Percentiles rank a stretch among this genome's conserved stretches.
These are phyloP conservation scores for Pyrenophora graminea DNA, from an alignment of 2,329 filamentous ascomycete genomes.

Conservation along the genomic window DNA sequence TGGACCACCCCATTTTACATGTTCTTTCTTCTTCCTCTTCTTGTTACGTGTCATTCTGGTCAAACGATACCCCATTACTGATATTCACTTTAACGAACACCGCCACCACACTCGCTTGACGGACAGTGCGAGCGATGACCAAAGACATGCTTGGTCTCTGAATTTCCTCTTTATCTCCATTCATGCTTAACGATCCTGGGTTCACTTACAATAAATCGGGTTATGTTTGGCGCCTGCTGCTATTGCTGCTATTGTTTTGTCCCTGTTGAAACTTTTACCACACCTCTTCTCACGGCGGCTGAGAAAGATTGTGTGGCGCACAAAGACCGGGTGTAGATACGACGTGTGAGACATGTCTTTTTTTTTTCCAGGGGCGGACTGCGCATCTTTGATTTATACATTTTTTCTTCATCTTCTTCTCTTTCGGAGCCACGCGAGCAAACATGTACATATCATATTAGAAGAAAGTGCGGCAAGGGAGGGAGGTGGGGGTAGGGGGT, in stretches of 20 bases:
- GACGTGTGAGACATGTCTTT: no score
- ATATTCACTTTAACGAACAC: constrained; percentile 11
- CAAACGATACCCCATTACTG: constrained; percentile 20
- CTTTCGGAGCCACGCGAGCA: not conserved
- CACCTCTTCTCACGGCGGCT: no score
- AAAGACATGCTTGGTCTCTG: constrained; percentile 5
- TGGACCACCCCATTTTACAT: not conserved
- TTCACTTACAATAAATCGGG: not conserved
- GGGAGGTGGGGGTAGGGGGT: no score
- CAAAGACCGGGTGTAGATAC: no score
- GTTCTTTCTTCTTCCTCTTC: constrained; percentile 3
- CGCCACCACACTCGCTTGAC: constrained; percentile 8
- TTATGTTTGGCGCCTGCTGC: not conserved
- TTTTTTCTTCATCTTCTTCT: not conserved
- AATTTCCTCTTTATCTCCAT: not conserved
- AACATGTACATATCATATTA: not conserved
- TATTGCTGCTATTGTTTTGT: no score
- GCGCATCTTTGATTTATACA: not conserved
- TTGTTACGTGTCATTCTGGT: constrained; percentile 15
- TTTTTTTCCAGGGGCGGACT: no score
- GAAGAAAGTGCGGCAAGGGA: not conserved
- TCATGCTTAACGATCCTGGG: constrained; percentile 1
- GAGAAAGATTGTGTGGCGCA: no score
- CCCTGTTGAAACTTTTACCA: no score
- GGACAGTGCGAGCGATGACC: not conserved